These are phyloP conservation scores for Tetracladium setigerum DNA, from an alignment of 495 filamentous ascomycete species.

Conservation along the genomic window DNA sequence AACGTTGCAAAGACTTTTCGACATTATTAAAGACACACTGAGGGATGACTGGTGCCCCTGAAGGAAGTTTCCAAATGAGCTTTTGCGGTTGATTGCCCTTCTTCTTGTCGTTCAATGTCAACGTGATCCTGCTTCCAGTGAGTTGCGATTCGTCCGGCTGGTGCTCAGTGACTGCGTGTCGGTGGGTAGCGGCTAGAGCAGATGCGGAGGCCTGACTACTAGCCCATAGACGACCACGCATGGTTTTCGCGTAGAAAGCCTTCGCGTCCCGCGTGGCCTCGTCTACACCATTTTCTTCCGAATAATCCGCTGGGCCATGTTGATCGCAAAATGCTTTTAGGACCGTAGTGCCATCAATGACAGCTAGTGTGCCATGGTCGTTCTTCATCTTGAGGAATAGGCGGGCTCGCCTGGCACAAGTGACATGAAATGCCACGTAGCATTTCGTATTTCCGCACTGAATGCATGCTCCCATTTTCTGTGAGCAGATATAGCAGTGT, in stretches of 20 bases:
- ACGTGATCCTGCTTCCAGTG: slow-evolving; percentile 41
- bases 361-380: slow-evolving; percentile 66
- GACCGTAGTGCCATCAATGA: slow-evolving; percentile 72
- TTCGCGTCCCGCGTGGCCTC: slow-evolving; percentile 41
- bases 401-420: slow-evolving; percentile 80
- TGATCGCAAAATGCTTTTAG: slow-evolving; percentile 95
- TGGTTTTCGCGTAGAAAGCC: slow-evolving; percentile 77
- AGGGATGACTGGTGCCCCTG: slow-evolving; percentile 90
- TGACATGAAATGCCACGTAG: slow-evolving; percentile 97
- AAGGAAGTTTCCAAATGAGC: slow-evolving; percentile 85
- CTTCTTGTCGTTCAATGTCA: slow-evolving; percentile 67
- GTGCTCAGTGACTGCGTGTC: slow-evolving; percentile 49
- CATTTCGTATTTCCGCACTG: slow-evolving; percentile 98
- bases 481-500: slow-evolving; percentile 92
- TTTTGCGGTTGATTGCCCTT: slow-evolving; percentile 58
- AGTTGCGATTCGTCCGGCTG: slow-evolving; percentile 48
- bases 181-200: slow-evolving; percentile 60
- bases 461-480: slow-evolving; percentile 96
- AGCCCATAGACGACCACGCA: slow-evolving; percentile 83
- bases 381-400: slow-evolving; percentile 97
- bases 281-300: slow-evolving; percentile 68
- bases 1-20: slow-evolving; percentile 68
- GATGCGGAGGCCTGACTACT: slow-evolving; percentile 84
- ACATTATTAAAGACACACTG: slow-evolving; percentile 75
- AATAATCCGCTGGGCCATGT: slow-evolving; percentile 87